Evolutionary conservation across 352 stramenopile genomes (phyloP), one percentile per base, ranked within the genome.

Genomic region (Thalassiosira mediterranea): DNA sequence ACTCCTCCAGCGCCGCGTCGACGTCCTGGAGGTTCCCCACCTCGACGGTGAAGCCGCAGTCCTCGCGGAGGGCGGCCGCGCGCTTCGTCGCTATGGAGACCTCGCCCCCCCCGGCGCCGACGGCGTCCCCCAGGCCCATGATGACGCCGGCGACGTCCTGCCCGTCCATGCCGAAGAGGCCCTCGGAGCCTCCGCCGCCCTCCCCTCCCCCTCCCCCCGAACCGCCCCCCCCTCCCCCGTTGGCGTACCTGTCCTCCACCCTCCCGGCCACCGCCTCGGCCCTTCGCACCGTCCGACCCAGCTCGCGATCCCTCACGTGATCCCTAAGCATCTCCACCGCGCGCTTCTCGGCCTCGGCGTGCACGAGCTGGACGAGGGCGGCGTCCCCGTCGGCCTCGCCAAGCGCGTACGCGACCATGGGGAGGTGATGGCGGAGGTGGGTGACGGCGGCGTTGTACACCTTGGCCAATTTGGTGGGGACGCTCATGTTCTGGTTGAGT

Each of bases 1-100:
- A 82, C 81, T 94, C 89, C 64, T 95, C 89, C 78, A 94, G 84
- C 13, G 81, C 69, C 7, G 72, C 82, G 72, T 95, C 88, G 15
- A 93, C 79, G 77, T 95, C 84, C 1, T 72, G 65, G 23, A 92
- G 52, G 32, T 63, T 84, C 25, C 86, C 88, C 13, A 91, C 73
- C n/a, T 83, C 53, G 10, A 74, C 56, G 3, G 69, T 63, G 64
- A 92, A 91, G 13, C 84, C 75, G 58, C 74, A 83, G 76, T 94
- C 87, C 25, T 90, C 83, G 44, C 17, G 77, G 49, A 52, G 47
- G 4, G 58, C 61, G 38, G 40, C 54, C 38, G 44, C 53, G 17
- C 48, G 46, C 38, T 44, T 87, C 29, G 46, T 58, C 23, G 32
- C 28, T 17, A 72, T 67, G 5, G 31, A 42, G 17, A n/a, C 47